A percentile compares a stretch with the other conserved stretches of the same genome.
phyloP scores from a whole-genome alignment of 2,329 filamentous ascomycete genomes.

The Podosphaera fusca region DNA sequence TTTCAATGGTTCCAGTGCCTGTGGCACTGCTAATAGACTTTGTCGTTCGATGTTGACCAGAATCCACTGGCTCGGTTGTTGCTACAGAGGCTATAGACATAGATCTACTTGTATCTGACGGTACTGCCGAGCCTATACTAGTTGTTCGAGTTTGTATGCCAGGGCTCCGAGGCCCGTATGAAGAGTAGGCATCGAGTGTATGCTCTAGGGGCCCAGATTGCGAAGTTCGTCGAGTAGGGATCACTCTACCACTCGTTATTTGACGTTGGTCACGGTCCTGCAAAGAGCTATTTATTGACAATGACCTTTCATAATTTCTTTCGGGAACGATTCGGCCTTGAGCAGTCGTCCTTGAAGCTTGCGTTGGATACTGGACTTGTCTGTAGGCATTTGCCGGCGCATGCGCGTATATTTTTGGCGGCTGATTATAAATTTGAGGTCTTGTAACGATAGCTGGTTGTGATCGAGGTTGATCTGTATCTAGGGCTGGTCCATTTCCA shows the following conservation, averaged over 20 bases:
- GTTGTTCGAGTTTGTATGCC: constrained; percentile 32
- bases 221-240: constrained; percentile 45
- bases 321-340: constrained; percentile 83
- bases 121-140: constrained; percentile 28
- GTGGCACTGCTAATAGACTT: constrained; percentile 15
- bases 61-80: constrained; percentile 30
- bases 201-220: constrained; percentile 12
- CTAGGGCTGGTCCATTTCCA: constrained; percentile 41
- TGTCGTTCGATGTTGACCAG: constrained; percentile 27
- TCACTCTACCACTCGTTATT: constrained; percentile 79
- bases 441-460: constrained; percentile 62
- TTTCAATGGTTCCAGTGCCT: constrained; percentile 3
- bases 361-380: constrained; percentile 47
- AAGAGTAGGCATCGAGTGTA: constrained; percentile 10
- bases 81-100: constrained; percentile 81
- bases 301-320: constrained; percentile 73
- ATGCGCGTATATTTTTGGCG: constrained; percentile 36
- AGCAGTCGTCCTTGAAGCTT: constrained; percentile 56
- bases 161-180: constrained; percentile 13
- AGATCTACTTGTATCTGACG: constrained; percentile 31
- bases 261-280: constrained; percentile 62
- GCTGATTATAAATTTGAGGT: constrained; percentile 46
- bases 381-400: constrained; percentile 56
- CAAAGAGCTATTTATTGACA: constrained; percentile 79
- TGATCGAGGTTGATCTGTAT: constrained; percentile 72